phyloP scores from a whole-genome alignment of 1,284 basidiomycete genomes.

The Ustilago bromivora region DNA sequence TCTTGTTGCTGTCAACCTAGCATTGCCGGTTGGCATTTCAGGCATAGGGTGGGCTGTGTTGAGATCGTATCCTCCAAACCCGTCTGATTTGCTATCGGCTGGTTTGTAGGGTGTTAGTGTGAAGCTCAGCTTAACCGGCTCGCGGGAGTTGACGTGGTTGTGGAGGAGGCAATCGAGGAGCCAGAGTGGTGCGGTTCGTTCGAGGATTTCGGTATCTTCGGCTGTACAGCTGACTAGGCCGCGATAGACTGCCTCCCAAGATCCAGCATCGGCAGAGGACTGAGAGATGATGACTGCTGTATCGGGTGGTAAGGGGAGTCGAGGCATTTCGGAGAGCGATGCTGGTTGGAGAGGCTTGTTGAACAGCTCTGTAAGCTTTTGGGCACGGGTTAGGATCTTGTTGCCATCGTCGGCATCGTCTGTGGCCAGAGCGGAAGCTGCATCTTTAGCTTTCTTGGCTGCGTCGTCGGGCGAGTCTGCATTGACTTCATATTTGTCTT shows the following conservation, averaged over 20 bases:
- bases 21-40: constrained; percentile 75
- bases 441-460: constrained; percentile 19
- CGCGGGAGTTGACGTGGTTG: constrained; percentile 57
- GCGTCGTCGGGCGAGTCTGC: constrained; percentile 30
- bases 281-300: constrained; percentile 85
- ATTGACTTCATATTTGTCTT: constrained; percentile 33
- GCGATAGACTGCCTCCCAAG: constrained; percentile 81
- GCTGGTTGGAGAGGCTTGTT: constrained; percentile 80
- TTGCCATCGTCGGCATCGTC: constrained; percentile 12
- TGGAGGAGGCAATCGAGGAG: constrained; percentile 84
- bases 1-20: constrained; percentile 86
- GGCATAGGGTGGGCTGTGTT: constrained; percentile 28
- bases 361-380: constrained; percentile 76
- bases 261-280: constrained; percentile 78
- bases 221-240: constrained; percentile 78
- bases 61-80: constrained; percentile 41
- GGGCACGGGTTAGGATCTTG: constrained; percentile 20
- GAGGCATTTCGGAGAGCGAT: constrained; percentile 79
- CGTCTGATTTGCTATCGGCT: constrained; percentile 26
- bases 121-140: constrained; percentile 75
- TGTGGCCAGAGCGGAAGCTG: constrained; percentile 3
- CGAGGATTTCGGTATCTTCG: constrained; percentile 77
- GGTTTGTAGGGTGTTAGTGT: constrained; percentile 79
- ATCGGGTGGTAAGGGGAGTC: constrained; percentile 75
- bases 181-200: constrained; percentile 87